Base-by-base conservation (phyloP, 257 asterid species). In the Verbena officinalis region DNA sequence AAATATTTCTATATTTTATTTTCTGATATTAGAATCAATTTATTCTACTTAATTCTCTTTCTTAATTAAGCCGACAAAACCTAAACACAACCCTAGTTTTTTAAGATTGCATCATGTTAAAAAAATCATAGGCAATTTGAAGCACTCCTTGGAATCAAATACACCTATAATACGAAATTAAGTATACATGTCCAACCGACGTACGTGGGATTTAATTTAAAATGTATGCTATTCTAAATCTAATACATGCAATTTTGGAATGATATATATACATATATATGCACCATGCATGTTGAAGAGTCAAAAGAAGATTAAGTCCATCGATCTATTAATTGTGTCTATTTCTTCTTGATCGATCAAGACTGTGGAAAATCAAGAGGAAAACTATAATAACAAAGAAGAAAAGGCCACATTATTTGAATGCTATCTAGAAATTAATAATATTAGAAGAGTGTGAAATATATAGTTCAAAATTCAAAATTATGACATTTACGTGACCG, bases 331-430 rank as follows among this genome's bases (percentile, higher is more conserved):
- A 62, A 23, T n/a, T n/a, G n/a, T n/a, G n/a, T n/a, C 39, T 11
- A 34, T 50, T 17, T 69, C 55, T 17, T 46, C 14, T 43, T 21
- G 13, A 19, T 48, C 24, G 23, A 9, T 24, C 22, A 51, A 23
- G 38, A 30, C 38, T 11, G 24, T 53, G 33, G 34, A 65, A 8
- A 39, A 39, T 39, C 11, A 10, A 59, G n/a, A n/a, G n/a, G n/a
- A n/a, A n/a, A n/a, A n/a, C n/a, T n/a, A n/a, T n/a, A n/a, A n/a
- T n/a, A n/a, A n/a, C n/a, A n/a, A n/a, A n/a, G n/a, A n/a, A n/a
- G n/a, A n/a, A n/a, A n/a, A n/a, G n/a, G n/a, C 33, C 59, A 57
- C 51, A 67, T 45, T 67, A 24, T 57, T 67, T 57, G 24, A 64
- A 65, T n/a, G n/a, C n/a, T n/a, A n/a, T n/a, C 2, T 50, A 21